Evolutionary conservation across 2,329 filamentous ascomycete genomes (phyloP), one percentile per base, ranked within the genome.

Genomic region (Fusarium verticillioides): DNA sequence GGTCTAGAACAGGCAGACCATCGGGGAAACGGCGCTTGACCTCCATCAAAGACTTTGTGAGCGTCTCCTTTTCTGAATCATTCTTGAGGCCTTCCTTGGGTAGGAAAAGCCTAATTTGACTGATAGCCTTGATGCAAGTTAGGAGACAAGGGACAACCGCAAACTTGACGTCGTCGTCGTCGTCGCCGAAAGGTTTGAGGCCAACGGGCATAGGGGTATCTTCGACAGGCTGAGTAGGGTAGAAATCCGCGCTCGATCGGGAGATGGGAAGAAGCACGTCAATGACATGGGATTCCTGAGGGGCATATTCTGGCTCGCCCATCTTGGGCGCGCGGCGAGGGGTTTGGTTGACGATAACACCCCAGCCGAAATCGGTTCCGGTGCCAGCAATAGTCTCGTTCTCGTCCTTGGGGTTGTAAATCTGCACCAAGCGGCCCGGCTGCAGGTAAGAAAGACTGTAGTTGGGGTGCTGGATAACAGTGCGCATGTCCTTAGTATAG

Each of bases 21-120:
- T 99, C 96, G 2, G 95, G 95, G 84, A 99, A 98, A 32, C 96
- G 92, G 75, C 91, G 91, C 82, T 93, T 89, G 21, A 97, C 92
- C 82, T 98, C 96, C 46, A 90, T 88, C 34, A 98, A 83, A 2
- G 87, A 88, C 73, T 93, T 93, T 63, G 92, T 90, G 54, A 93
- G 88, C 21, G 92, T 89, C 4, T 89, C 85, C 36, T 89, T 89
- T 67, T 94, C 89, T n/a, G 92, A 87, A 7, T 87, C 82, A 5
- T 88, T 87, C 73, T 90, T 90, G 42, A 97, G 82, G 7, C 81
- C 82, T 62, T 97, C 93, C 75, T 92, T 91, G 1, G 95, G 94
- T 71, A 97, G 85, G 83, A 94, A 95, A 21, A 98, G 88, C 23
- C 95, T 90, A 32, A 98, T 88, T 81, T 97, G 93, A 34, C 93